These are phyloP conservation scores for Salix koriyanagi DNA, from an alignment of 345 rosid species.

Conservation along the genomic window DNA sequence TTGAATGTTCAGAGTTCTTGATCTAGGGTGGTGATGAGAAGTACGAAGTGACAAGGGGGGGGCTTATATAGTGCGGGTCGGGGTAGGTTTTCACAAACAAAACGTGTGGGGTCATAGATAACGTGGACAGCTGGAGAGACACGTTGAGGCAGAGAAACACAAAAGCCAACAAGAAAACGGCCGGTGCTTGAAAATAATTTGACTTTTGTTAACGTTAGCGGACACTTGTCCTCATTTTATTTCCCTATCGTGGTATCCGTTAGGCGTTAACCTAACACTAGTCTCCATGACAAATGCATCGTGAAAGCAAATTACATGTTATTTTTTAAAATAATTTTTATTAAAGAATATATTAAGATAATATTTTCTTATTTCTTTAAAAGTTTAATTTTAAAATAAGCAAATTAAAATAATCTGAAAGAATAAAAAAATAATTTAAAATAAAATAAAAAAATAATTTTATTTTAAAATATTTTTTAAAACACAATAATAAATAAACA, in stretches of 20 bases:
- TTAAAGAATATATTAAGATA: no score
- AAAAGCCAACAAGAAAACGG: conserved; percentile 8
- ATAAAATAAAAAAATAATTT: no score
- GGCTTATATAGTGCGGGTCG: background rate
- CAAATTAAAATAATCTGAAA: no score
- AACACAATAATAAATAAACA: no score
- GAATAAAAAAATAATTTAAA: no score
- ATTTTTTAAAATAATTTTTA: no score
- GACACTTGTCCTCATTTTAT: background rate
- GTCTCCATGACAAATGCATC: background rate
- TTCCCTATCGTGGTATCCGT: background rate
- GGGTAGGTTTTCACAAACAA: background rate
- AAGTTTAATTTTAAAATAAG: no score
- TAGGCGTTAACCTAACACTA: background rate
- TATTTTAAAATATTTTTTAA: no score
- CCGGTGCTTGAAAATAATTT: background rate
- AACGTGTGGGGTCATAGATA: background rate
- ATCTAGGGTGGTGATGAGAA: background rate
- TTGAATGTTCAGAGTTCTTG: background rate
- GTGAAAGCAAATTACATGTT: no score
- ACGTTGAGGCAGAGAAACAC: background rate
- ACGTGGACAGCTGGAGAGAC: conserved; percentile 17
- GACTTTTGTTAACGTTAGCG: background rate
- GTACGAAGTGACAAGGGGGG: background rate
- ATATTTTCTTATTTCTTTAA: no score